Evolutionary conservation across 495 filamentous ascomycete species (phyloP), one percentile per base, ranked within the genome.

Genomic region (Annulohypoxylon maeteangense): DNA sequence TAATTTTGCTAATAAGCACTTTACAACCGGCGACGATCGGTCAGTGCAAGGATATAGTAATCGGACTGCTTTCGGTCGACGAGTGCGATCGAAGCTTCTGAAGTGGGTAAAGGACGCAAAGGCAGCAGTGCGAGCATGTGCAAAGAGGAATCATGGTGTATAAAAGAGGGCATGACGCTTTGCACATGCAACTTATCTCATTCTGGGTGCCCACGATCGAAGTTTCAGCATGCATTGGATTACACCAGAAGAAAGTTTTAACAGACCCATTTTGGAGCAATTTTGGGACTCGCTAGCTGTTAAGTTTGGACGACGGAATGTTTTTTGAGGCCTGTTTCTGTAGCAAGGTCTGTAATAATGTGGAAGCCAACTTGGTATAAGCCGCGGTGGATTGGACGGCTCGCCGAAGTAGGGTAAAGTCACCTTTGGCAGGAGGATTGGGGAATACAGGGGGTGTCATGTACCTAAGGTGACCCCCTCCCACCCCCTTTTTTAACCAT

Each of bases 321-420:
- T 64, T 48, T 67, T 74, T 72, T 61, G 67, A 67, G 68, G 62
- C 62, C 66, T 4, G 57, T 75, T 75, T 56, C 58, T 77, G 62
- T 67, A 72, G 53, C 7, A 61, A 62, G 59, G 58, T 70, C 73
- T 67, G 61, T 77, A 68, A 51, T 68, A 56, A 62, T 61, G 70
- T 71, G 75, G 66, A 42, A 58, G 67, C 65, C 31, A 62, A 69
- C 70, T 77, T 77, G 75, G 75, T 75, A 77, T 77, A 77, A 65
- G 63, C 64, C 63, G 62, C 60, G 40, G 60, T 60, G 59, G 64
- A 69, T 68, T 65, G 47, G 67, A 57, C 58, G 51, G 58, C 66
- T 57, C 65, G 62, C 57, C 61, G 64, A 68, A 65, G 72, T 67
- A 75, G 75, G 75, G 70, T 75, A 77, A 77, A 55, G 58, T 67